These are phyloP conservation scores for Aspergillus alliaceus DNA, from an alignment of 2,329 filamentous ascomycete species.

Conservation along the genomic window DNA sequence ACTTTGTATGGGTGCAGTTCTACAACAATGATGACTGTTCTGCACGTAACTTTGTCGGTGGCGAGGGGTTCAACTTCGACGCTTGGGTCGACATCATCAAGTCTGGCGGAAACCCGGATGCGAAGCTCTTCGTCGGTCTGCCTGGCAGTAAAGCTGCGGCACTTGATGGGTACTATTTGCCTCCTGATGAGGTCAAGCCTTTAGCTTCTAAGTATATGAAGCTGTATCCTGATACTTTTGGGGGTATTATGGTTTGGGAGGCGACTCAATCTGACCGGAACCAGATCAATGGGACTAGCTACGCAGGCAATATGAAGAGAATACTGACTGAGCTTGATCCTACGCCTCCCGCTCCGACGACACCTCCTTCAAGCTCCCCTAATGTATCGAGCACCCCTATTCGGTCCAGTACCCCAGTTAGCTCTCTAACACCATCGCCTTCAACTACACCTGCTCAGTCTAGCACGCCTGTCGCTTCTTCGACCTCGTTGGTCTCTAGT, in stretches of 20 bases:
- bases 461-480: background rate
- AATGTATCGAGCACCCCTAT: background rate
- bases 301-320: constrained; percentile 51
- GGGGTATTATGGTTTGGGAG: constrained; percentile 63
- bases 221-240: constrained; percentile 47
- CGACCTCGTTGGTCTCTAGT: background rate
- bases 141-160: constrained; percentile 35
- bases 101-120: constrained; percentile 39
- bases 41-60: constrained; percentile 43
- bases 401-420: background rate
- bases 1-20: constrained; percentile 58
- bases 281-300: constrained; percentile 44
- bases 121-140: constrained; percentile 58
- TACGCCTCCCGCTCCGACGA: constrained; percentile 20
- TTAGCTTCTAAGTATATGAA: constrained; percentile 47
- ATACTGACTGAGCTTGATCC: constrained; percentile 35
- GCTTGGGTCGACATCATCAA: constrained; percentile 46
- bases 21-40: constrained; percentile 56
- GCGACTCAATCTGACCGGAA: constrained; percentile 52
- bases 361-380: constrained; percentile 8
- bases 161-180: constrained; percentile 46
- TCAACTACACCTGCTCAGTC: constrained; percentile 8
- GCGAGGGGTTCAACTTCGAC: constrained; percentile 47
- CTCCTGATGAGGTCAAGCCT: constrained; percentile 44
- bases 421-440: background rate